phyloP scores from a whole-genome alignment of 73 alveolate genomes.

The Paramecium caudatum region DNA sequence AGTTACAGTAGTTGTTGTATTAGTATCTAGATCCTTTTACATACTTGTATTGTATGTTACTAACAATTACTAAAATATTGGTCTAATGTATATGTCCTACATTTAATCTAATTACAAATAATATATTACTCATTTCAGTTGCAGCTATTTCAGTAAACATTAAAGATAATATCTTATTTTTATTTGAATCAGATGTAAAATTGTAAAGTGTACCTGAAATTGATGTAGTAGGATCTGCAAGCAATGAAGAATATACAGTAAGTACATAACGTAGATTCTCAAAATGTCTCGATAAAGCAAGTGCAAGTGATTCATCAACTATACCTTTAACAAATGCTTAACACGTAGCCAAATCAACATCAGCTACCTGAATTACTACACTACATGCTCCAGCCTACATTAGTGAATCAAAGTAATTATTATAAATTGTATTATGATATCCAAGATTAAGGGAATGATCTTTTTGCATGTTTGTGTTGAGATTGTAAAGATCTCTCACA shows the following conservation, averaged over 20 bases:
- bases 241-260: conserved; percentile 44
- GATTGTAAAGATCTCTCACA: conserved; percentile 38
- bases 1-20: conserved; percentile 73
- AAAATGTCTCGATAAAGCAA: conserved; percentile 71
- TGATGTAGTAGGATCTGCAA: conserved; percentile 16
- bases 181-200: not conserved
- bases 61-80: conserved; percentile 30
- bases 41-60: conserved; percentile 7
- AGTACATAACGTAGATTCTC: conserved; percentile 69
- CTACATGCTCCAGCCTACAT: conserved; percentile 72
- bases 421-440: conserved; percentile 61
- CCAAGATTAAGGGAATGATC: conserved; percentile 74
- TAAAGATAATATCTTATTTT: conserved; percentile 45
- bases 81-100: conserved; percentile 69
- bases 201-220: conserved; percentile 69
- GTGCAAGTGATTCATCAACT: conserved; percentile 70
- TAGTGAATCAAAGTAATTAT: conserved; percentile 65
- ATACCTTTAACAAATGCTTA: conserved; percentile 71
- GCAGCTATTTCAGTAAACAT: conserved; percentile 67
- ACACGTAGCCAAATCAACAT: conserved; percentile 57
- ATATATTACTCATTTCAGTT: conserved; percentile 55
- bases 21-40: conserved; percentile 49
- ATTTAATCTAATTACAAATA: conserved; percentile 40
- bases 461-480: conserved; percentile 73
- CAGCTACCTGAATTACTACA: conserved; percentile 21